Evolutionary conservation across 192 early-diverging fungal species (phyloP), one percentile per base, ranked within the genome.

Genomic region (Coemansia sp.): DNA sequence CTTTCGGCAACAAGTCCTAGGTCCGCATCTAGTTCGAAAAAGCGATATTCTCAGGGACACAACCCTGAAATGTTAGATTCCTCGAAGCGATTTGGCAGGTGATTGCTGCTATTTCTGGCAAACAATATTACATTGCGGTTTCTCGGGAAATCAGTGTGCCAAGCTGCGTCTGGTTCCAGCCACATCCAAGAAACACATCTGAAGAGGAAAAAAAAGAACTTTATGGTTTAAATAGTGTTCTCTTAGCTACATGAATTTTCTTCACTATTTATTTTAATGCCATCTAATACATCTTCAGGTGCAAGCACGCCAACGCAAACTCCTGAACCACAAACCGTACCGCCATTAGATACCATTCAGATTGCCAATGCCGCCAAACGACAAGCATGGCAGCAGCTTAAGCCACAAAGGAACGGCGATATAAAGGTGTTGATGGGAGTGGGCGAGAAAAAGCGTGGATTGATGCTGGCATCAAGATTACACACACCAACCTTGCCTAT

Each of bases 41-140:
- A 65, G 55, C 67, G 58, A 12, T 44, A 21, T 8, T 47, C 31
- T 23, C 66, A 69, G 43, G 67, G 67, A 2, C 55, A 58, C 16
- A 62, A 70, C 46, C 56, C 68, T 12, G 72, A 69, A 23, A 57
- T 70, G 2, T 62, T 66, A 12, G 72, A 70, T 33, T 21, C 72
- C n/a, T 51, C 66, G 1, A 69, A 70, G 42, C 52, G 63, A 36
- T 63, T 70, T 36, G 54, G 54, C 30, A 47, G 62, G 31, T 72
- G 33, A 43, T 11, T 19, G 3, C 18, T 14, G 5, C 19, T 30
- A 31, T 35, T 30, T 20, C 14, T 13, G 13, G 47, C 21, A 14
- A 42, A 42, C 18, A 23, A 23, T 46, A 46, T 46, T 13, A 23
- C 20, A n/a, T 23, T 47, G 45, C 20, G 20, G 45, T 48, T 48